Evolutionary conservation across 176 grass and related monocot genomes (phyloP), one percentile per base, ranked within the genome.

Genomic region (Thinopyrum elongatum): DNA sequence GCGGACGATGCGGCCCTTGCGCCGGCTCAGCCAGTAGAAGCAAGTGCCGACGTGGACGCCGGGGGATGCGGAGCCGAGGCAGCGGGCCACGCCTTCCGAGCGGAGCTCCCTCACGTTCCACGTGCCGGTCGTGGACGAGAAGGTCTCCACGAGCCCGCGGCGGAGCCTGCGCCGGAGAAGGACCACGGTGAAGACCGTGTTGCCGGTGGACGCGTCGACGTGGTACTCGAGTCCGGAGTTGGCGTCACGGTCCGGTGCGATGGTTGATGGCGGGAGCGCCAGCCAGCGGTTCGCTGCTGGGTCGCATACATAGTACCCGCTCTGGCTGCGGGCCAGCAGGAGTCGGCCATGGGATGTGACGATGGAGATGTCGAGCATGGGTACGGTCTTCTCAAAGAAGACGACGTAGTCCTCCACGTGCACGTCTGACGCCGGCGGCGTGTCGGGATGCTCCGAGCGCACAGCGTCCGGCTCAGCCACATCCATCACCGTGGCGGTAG

Each of bases 21-120:
- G 39, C 27, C 12, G 25, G 65, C 21, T 23, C 1, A 80, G 76
- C 84, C 84, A 86, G 84, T 86, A 79, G 83, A 85, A 85, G 74
- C n/a, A 70, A 6, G 7, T 0, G 34, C 51, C 75, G 19, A 44
- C 76, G 46, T 26, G 33, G 31, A 85, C 38, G 44, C 62, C 74
- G 1, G 42, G 33, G 15, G 74, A 78, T 0, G 63, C 46, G 1
- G 10, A 13, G 70, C 70, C 82, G 21, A 67, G 47, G 35, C 84
- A 13, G n/a, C 74, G 72, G 4, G 59, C 41, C 39, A 26, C 22
- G 28, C 72, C 16, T 12, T 29, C 19, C 1, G 25, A 33, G 6
- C 0, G 33, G 33, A 67, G n/a, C 75, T 42, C 34, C 3, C 14
- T 59, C 5, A 23, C 36, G 3, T 64, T 27, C 82, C 58, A 84